Base-by-base conservation (phyloP, 202 grass and related monocot genomes). In the Panicum hallii region DNA sequence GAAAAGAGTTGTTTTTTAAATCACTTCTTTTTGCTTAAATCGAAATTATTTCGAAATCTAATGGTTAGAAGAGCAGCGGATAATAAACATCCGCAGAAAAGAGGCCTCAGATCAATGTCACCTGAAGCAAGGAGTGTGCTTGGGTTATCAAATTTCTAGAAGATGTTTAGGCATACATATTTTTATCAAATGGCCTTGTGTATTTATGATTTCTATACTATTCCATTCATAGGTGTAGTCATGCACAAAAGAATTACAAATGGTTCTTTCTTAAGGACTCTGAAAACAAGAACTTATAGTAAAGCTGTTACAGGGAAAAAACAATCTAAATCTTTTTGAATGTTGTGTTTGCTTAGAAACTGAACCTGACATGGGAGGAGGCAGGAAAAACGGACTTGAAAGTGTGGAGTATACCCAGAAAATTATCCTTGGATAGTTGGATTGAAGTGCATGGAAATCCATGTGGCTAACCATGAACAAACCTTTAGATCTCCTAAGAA, bases 161-260 rank as follows among this genome's bases (percentile, higher is more conserved):
- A 64, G 64, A 64, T 44, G 43, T 23, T 54, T 43, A 74, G 63
- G 22, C 62, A 80, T 55, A 11, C 68, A 80, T 66, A 3, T 67
- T 44, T 55, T 74, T 44, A 74, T 56, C 57, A 56, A 36, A 28
- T 45, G 45, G 47, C n/a, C 6, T 42, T 36, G 11, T 78, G 49
- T 7, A 45, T 66, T 80, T 40, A 56, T 55, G 22, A 23, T 80
- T 20, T 65, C 17, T 65, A 28, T 43, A 44, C 36, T 56, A 74
- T 26, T 17, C 23, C 47, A 74, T 78, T 28, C 28, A n/a, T 45
- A 57, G 12, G 40, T 68, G 52, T 36, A 70, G 55, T 9, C 66
- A 62, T 82, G 42, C 54, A 23, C 22, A 53, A 58, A 58, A 13
- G 8, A 26, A 28, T 42, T 58, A 57, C 9, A 30, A 11, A 46